These are phyloP conservation scores for Lichtheimia corymbifera DNA, from an alignment of 371 early-diverging fungal genomes.

Conservation along the genomic window DNA sequence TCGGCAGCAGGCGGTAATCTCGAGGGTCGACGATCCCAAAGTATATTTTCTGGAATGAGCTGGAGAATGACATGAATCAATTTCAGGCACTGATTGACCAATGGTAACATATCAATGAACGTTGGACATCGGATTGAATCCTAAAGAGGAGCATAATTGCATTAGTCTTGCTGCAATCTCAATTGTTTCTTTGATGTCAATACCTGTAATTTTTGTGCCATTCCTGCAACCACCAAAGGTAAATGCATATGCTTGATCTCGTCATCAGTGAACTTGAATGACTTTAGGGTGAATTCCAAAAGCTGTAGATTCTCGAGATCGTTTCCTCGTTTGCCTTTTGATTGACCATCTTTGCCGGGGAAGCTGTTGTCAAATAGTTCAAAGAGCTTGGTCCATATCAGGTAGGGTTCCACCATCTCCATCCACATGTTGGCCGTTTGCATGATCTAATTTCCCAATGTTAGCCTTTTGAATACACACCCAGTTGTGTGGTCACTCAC, in stretches of 20 bases:
- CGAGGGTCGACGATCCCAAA: constrained; percentile 27
- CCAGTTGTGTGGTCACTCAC: constrained; percentile 22
- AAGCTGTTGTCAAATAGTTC: constrained; percentile 52
- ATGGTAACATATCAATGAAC: constrained; percentile 37
- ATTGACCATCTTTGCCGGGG: constrained; percentile 27
- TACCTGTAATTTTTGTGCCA: constrained; percentile 61
- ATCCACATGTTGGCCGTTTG: constrained; percentile 88
- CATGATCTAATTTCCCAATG: constrained; percentile 47
- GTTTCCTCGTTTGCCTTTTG: constrained; percentile 2
- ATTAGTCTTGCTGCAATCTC: constrained; percentile 2
- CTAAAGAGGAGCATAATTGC: constrained; percentile 1
- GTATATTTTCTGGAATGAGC: constrained; percentile 33
- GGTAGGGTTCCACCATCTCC: constrained; percentile 82
- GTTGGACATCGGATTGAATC: constrained; percentile 20
- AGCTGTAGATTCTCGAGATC: constrained; percentile 55
- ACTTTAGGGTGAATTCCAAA: constrained; percentile 66
- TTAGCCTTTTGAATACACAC: neutral
- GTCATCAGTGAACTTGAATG: constrained; percentile 77
- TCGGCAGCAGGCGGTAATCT: constrained; percentile 6
- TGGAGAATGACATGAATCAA: constrained; percentile 29
- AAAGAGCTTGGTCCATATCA: constrained; percentile 78
- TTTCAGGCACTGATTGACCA: constrained; percentile 28
- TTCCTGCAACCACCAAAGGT: constrained; percentile 67
- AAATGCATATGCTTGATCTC: constrained; percentile 80
- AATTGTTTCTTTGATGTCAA: neutral